These are phyloP conservation scores for Bretschneidera sinensis DNA, from an alignment of 345 rosid species.

Conservation along the genomic window DNA sequence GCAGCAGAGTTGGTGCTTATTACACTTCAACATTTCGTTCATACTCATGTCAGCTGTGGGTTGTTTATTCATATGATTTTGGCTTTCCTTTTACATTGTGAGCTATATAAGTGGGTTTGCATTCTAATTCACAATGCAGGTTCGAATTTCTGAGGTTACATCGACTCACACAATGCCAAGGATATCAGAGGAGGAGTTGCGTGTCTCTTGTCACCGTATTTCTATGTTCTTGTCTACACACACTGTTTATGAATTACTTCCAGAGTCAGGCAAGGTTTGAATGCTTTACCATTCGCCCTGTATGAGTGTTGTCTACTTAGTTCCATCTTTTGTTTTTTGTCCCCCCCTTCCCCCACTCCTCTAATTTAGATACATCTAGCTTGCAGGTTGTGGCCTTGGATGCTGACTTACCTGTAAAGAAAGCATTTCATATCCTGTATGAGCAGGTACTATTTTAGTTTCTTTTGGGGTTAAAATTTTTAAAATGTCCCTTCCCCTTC, in stretches of 20 bases:
- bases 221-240: constrained; percentile 50
- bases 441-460: constrained; percentile 46
- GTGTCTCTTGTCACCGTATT: constrained; percentile 40
- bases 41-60: too few species aligned
- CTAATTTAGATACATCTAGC: constrained; percentile 23
- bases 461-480: neutral
- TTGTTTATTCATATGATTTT: neutral
- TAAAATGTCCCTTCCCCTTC: neutral
- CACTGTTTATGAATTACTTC: constrained; percentile 66
- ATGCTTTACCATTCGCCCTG: constrained; percentile 20
- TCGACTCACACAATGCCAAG: constrained; percentile 28
- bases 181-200: constrained; percentile 37
- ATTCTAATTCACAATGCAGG: constrained; percentile 25
- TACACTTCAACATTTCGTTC: too few species aligned
- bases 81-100: neutral
- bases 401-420: constrained; percentile 50
- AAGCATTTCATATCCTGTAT: constrained; percentile 50
- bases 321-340: constrained; percentile 9
- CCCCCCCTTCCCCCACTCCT: too few species aligned
- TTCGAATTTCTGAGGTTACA: constrained; percentile 32
- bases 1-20: too few species aligned
- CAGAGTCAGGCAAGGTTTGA: constrained; percentile 87
- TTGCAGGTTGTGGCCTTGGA: constrained; percentile 55
- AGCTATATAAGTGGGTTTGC: neutral
- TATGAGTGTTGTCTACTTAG: neutral